phyloP scores from a whole-genome alignment of 768 basidiomycete genomes.

The Russula ochroleuca region DNA sequence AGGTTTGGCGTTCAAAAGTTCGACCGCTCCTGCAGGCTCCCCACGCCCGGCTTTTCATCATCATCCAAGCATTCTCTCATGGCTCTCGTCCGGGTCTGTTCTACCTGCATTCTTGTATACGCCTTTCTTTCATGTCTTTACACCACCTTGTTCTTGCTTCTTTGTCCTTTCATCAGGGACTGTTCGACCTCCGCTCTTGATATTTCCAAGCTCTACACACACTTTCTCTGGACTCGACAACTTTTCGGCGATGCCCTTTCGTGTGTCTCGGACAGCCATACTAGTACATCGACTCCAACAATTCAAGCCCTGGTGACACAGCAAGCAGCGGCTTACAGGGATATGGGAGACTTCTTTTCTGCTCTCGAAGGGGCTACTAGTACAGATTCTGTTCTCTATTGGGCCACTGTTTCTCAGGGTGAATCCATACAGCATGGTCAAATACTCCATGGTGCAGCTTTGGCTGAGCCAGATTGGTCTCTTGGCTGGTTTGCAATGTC shows the following conservation, averaged over 20 bases:
- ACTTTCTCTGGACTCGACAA: slow-evolving; percentile 12
- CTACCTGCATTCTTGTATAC: slow-evolving; percentile 17
- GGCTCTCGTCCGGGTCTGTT: slow-evolving; percentile 13
- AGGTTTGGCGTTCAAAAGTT: not conserved
- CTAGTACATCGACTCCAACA: not conserved
- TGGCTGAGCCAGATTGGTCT: slow-evolving; percentile 13
- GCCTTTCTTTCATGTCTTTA: slow-evolving; percentile 23
- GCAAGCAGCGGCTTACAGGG: slow-evolving; percentile 12
- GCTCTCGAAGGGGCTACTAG: slow-evolving; percentile 5
- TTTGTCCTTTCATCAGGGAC: slow-evolving; percentile 25
- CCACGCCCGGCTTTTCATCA: not conserved
- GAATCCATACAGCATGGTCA: not conserved
- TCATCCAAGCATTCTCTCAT: not conserved
- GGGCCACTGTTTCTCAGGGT: slow-evolving; percentile 11
- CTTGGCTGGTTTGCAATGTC: slow-evolving; percentile 19
- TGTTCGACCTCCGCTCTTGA: slow-evolving; percentile 23
- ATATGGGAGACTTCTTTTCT: slow-evolving; percentile 16
- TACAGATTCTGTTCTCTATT: slow-evolving; percentile 9
- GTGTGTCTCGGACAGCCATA: not conserved
- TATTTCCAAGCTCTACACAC: slow-evolving; percentile 3
- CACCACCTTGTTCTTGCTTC: slow-evolving; percentile 25
- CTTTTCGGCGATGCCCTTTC: slow-evolving; percentile 4
- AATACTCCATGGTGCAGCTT: slow-evolving; percentile 1
- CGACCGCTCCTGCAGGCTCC: not conserved
- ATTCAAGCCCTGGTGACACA: slow-evolving; percentile 10